Evolutionary conservation across 768 basidiomycete species (phyloP), one percentile per base, ranked within the genome.

Genomic region (Roridomyces roridus): DNA sequence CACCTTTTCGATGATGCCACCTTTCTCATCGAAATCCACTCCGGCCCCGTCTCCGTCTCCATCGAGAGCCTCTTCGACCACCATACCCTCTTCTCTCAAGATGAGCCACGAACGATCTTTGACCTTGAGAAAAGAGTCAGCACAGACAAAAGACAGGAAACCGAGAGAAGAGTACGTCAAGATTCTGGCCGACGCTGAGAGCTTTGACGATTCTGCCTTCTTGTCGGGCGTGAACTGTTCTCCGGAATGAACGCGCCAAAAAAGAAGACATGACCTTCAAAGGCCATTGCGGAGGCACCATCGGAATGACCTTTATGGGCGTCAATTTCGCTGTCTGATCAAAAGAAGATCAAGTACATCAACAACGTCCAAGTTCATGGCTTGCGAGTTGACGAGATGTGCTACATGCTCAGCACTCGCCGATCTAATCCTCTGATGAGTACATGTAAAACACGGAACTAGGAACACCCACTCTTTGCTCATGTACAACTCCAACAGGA

Each of bases 401-500:
- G 89, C 82, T 0, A 91, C 85, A 37, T 86, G 84, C 18, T 83
- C 81, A 3, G 82, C 71, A 26, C 80, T 81, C 1, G 73, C 68
- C 54, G 82, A 80, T 43, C 87, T 91, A 53, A 31, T 15, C 21
- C 15, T 34, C 41, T 35, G 21, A 35, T 53, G 11, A 53, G 14
- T 3, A 10, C 24, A 4, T 15, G 25, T 20, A 20, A 40, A 35
- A 18, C 50, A 40, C 18, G 48, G 36, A n/a, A 43, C 43, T 23
- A 36, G 46, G 48, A 43, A 52, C 25, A 80, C 88, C 55, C 64
- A 92, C 91, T 84, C 84, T 51, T 87, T 85, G 31, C 76, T 77
- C 88, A 94, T 89, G 70, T 95, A 94, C 7, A 95, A 89, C 67
- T 90, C 86, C 55, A 96, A 67, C 25, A 96, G 71, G 26, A 86